Evolutionary conservation across 2,329 filamentous ascomycete genomes (phyloP).

Genomic region (Aspergillus quadrilineatus): DNA sequence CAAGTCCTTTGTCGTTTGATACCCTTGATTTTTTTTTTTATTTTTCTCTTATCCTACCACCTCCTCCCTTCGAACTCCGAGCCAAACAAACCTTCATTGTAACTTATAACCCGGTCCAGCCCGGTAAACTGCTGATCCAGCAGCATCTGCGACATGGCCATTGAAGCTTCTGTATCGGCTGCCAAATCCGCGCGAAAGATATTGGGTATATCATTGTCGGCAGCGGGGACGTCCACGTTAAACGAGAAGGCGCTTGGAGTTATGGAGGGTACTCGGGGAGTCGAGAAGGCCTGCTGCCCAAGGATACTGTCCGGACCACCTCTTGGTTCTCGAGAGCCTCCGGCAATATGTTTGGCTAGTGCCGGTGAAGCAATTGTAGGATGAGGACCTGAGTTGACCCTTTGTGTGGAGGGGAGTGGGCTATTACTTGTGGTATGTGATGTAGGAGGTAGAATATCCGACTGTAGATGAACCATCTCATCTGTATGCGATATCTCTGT

Average conservation of each 20-base stretch:
- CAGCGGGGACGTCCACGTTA: neutral
- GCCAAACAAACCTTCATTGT: slow-evolving; percentile 16
- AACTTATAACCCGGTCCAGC: slow-evolving; percentile 30
- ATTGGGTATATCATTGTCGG: neutral
- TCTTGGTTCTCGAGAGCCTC: neutral
- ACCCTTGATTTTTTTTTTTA: too few relatives aligned
- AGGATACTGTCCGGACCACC: too few relatives aligned
- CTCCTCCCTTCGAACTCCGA: slow-evolving; percentile 6
- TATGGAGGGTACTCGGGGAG: neutral
- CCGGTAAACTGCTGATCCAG: slow-evolving; percentile 28
- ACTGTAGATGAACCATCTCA: neutral
- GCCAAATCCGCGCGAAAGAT: slow-evolving; percentile 1
- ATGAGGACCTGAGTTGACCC: neutral
- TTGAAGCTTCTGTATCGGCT: slow-evolving; percentile 19
- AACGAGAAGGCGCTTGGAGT: neutral
- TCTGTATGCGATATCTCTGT: slow-evolving; percentile 13
- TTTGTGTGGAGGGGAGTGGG: neutral
- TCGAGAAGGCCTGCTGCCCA: neutral
- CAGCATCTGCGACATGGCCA: slow-evolving; percentile 24
- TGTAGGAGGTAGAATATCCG: neutral
- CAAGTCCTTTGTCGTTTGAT: too few relatives aligned
- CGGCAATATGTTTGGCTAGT: too few relatives aligned
- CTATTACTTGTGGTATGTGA: neutral
- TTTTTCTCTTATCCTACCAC: slow-evolving; percentile 2
- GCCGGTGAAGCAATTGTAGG: too few relatives aligned